Evolutionary conservation across 345 rosid species (phyloP), one percentile per base, ranked within the genome.

Genomic region (Erysimum cheiranthoides): DNA sequence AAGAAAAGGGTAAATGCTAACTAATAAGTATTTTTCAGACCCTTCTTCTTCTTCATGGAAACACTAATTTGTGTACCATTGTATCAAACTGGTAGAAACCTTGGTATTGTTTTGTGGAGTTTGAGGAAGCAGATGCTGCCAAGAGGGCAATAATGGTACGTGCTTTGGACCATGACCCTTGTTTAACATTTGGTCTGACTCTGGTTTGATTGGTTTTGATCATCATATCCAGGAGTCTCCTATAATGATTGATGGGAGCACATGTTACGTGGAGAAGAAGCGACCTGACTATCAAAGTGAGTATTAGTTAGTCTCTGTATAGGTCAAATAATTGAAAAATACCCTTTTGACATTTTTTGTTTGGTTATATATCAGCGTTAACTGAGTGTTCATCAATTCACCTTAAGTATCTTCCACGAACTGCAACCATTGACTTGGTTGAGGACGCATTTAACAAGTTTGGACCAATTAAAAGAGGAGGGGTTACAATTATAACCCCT

Each of bases 21-120:
- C 25, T 21, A 21, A 21, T 21, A 25, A 43, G 40, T 9, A 36
- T 5, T 39, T 60, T 11, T 10, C 2, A 0, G 6, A 34, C 3
- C 12, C 31, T n/a, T 9, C 42, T 64, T 39, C n/a, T 64, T 39
- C n/a, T n/a, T 61, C 16, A 28, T 16, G 28, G 43, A 39, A 31
- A 43, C 27, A 16, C 17, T 66, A 66, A 50, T 32, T 66, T 49
- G 17, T 49, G 10, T 73, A 31, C 18, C 1, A 21, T 13, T 54
- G 62, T 49, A 13, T 42, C 1, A 42, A 42, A 4, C 6, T 42
- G 46, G 38, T 81, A 92, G 93, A 89, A 85, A 28, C 81, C 80
- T 73, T 78, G 75, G 77, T 89, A 87, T 82, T 94, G 90, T 45
- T 87, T 89, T 46, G 96, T 92, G 76, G 90, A 88, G 79, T 92